phyloP scores from a whole-genome alignment of 2,329 filamentous ascomycete genomes.

The Parascedosporium putredinis region DNA sequence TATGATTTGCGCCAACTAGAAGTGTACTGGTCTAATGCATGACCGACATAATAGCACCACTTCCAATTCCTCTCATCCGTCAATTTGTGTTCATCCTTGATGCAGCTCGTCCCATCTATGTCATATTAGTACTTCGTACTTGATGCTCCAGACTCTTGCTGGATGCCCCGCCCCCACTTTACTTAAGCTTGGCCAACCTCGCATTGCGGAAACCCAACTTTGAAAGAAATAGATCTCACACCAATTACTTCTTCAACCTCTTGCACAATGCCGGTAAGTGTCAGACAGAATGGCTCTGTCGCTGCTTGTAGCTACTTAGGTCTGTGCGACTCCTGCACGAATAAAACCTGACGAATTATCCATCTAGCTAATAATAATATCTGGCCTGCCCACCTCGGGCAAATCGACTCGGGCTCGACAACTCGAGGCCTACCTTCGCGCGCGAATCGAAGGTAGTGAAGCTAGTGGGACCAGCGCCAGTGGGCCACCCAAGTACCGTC shows the following conservation, averaged over 20 bases:
- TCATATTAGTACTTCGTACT: too few species aligned
- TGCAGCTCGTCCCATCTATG: too few species aligned
- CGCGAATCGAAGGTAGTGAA: constrained; percentile 36
- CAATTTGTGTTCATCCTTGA: too few species aligned
- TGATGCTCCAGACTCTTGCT: not conserved
- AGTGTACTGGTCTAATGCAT: too few species aligned
- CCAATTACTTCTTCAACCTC: not conserved
- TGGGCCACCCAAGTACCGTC: constrained; percentile 41
- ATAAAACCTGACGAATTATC: not conserved
- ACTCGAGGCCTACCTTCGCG: constrained; percentile 52
- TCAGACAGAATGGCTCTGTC: too few species aligned
- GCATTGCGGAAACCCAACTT: constrained; percentile 3
- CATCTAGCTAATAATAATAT: constrained; percentile 53
- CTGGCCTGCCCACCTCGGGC: constrained; percentile 57
- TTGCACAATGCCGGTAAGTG: constrained; percentile 7
- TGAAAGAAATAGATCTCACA: not conserved
- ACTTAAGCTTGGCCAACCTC: not conserved
- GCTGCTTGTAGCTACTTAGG: too few species aligned
- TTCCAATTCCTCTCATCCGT: too few species aligned
- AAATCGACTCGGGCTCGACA: constrained; percentile 58
- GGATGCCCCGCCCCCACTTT: constrained; percentile 7
- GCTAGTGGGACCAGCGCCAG: not conserved
- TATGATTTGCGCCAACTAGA: too few species aligned
- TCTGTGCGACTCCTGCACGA: not conserved
- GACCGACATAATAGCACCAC: too few species aligned